These are phyloP conservation scores for Paxillus rubicundulus DNA, from an alignment of 768 basidiomycete genomes.

Conservation along the genomic window DNA sequence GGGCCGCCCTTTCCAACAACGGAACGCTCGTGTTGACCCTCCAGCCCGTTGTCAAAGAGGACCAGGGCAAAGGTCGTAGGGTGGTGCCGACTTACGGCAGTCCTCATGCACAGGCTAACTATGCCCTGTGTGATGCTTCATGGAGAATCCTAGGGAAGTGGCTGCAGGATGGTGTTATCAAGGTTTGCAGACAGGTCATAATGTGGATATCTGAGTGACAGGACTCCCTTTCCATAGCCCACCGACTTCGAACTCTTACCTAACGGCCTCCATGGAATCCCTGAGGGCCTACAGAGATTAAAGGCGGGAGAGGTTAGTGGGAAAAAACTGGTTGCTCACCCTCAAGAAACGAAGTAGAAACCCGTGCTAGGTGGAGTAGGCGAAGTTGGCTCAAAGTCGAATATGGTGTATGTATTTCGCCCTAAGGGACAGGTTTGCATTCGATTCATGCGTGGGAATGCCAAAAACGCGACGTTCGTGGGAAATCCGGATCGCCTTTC, in stretches of 20 bases:
- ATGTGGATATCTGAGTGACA: not conserved
- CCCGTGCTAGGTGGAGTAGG: not conserved
- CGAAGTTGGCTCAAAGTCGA: not conserved
- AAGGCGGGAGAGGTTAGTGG: slow-evolving; percentile 40
- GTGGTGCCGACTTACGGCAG: slow-evolving; percentile 23
- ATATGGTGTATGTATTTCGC: slow-evolving; percentile 3
- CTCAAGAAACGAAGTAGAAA: slow-evolving; percentile 34
- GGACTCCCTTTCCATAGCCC: slow-evolving; percentile 28
- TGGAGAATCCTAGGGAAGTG: slow-evolving; percentile 25
- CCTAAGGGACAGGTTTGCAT: no score
- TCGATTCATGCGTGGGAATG: no score
- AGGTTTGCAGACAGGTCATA: slow-evolving; percentile 11
- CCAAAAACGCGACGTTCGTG: no score
- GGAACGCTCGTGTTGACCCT: slow-evolving; percentile 35
- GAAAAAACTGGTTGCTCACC: slow-evolving; percentile 41
- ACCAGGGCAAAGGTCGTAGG: slow-evolving; percentile 17
- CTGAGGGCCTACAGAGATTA: slow-evolving; percentile 36
- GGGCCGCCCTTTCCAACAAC: slow-evolving; percentile 30
- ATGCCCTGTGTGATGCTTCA: slow-evolving; percentile 9
- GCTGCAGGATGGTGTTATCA: slow-evolving; percentile 25
- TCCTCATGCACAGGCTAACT: slow-evolving; percentile 20
- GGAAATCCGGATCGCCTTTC: no score
- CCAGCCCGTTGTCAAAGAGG: slow-evolving; percentile 20
- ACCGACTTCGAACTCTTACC: slow-evolving; percentile 42
- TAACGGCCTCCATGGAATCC: slow-evolving; percentile 39